Conservation (phyloP, 805 yeast genomes). For the Myxozyma geophila region DNA sequence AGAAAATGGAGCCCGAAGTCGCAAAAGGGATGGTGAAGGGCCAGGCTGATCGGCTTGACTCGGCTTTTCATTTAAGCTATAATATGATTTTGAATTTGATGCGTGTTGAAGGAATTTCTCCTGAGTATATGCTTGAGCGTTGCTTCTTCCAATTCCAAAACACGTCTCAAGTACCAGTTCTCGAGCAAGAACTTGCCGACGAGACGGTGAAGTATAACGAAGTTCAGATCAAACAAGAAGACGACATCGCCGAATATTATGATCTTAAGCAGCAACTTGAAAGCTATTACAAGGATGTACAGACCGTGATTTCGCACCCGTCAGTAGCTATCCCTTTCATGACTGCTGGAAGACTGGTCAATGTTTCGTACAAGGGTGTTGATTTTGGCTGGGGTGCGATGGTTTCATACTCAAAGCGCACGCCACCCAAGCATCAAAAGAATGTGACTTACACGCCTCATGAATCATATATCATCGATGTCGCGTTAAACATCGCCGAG, state of each 20-base stretch:
- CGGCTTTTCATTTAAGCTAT: conserved; percentile 96
- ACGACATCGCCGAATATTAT: conserved; percentile 75
- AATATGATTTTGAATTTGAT: conserved; percentile 94
- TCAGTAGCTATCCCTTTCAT: conserved; percentile 80
- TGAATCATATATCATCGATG: conserved; percentile 86
- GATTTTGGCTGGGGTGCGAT: conserved; percentile 98
- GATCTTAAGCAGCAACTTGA: conserved; percentile 75
- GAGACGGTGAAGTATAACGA: conserved; percentile 55
- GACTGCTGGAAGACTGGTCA: conserved; percentile 84
- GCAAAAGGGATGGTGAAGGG: conserved; percentile 99
- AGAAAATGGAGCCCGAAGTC: conserved; percentile 98
- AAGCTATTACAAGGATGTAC: conserved; percentile 72
- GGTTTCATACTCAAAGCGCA: conserved; percentile 72
- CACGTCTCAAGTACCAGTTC: conserved; percentile 82
- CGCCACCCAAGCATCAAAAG: conserved; percentile 43
- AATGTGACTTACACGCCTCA: conserved; percentile 62
- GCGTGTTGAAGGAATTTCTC: conserved; percentile 98
- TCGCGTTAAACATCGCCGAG: conserved; percentile 71
- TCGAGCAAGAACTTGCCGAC: conserved; percentile 69
- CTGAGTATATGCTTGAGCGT: conserved; percentile 93
- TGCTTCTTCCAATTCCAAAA: conserved; percentile 96
- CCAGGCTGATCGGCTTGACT: conserved; percentile 94
- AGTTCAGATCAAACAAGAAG: conserved; percentile 73
- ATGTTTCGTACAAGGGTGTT: conserved; percentile 41
- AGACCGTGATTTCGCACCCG: conserved; percentile 88